Conservation (phyloP, 2,329 filamentous ascomycete genomes). For the Ophiosphaerella korrae region DNA sequence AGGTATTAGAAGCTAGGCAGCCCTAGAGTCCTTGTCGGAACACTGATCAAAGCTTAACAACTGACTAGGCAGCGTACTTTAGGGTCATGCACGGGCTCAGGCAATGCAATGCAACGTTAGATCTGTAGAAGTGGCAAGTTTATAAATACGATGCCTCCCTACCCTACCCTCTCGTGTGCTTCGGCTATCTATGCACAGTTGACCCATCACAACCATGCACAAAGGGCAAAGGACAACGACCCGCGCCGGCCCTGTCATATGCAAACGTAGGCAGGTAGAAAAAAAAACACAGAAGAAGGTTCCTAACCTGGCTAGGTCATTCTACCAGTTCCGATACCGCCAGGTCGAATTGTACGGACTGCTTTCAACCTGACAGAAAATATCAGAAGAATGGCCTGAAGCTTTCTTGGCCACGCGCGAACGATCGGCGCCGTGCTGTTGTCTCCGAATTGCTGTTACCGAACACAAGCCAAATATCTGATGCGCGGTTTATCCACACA, state of each 20-base stretch:
- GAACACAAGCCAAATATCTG: neutral
- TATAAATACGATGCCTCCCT: neutral
- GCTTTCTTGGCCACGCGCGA: slow-evolving; percentile 1
- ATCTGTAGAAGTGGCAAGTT: neutral
- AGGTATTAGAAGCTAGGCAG: no score
- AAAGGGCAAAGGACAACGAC: neutral
- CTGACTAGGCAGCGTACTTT: no score
- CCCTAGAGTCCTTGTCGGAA: no score
- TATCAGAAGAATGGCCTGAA: neutral
- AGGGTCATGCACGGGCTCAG: neutral
- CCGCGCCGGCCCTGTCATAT: neutral
- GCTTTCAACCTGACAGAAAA: neutral
- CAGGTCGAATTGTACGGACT: neutral
- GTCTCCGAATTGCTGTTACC: neutral
- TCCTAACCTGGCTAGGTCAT: neutral
- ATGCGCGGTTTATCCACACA: slow-evolving; percentile 1
- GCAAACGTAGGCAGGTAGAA: neutral
- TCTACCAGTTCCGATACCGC: neutral
- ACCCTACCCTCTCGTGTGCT: neutral
- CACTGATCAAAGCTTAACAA: no score
- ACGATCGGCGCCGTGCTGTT: neutral
- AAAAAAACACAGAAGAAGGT: neutral
- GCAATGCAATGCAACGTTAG: neutral
- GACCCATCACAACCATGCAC: neutral
- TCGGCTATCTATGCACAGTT: neutral